These are phyloP conservation scores for Fusarium camptoceras DNA, from an alignment of 2,329 filamentous ascomycete genomes.

Conservation along the genomic window DNA sequence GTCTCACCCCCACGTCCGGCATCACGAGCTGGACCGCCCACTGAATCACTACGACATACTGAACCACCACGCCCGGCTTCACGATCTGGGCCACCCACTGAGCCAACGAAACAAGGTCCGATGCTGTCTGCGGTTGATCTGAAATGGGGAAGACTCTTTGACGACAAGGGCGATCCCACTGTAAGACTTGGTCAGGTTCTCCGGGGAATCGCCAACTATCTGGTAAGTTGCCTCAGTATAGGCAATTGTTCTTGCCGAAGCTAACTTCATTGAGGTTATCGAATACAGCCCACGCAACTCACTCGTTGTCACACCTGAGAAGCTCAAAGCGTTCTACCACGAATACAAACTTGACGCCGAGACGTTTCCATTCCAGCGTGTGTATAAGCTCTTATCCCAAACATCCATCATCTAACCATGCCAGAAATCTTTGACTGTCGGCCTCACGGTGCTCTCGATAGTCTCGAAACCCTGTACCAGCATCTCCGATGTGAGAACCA, in stretches of 20 bases:
- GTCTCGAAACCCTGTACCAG: constrained; percentile 63
- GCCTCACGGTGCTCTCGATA: constrained; percentile 42
- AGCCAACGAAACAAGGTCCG: not conserved
- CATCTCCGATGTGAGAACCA: constrained; percentile 71
- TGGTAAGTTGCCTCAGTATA: constrained; percentile 64
- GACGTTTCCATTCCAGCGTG: constrained; percentile 75
- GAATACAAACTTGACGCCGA: constrained; percentile 74
- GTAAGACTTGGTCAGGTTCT: constrained; percentile 76
- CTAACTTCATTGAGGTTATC: too few relatives aligned
- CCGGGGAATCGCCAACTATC: constrained; percentile 76
- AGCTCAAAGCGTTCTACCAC: constrained; percentile 80
- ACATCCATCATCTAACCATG: constrained; percentile 1
- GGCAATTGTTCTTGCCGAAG: too few relatives aligned
- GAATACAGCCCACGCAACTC: constrained; percentile 49
- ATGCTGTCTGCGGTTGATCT: constrained; percentile 67
- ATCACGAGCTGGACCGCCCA: not conserved
- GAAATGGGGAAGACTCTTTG: constrained; percentile 83
- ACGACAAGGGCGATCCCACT: constrained; percentile 74
- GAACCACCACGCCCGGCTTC: constrained; percentile 6
- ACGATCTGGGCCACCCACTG: constrained; percentile 17
- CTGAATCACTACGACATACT: not conserved
- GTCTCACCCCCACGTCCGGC: not conserved
- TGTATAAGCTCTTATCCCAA: constrained; percentile 38
- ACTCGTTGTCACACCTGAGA: constrained; percentile 79
- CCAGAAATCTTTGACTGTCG: constrained; percentile 65